phyloP scores from a whole-genome alignment of 306 rosid genomes.

The Cajanus cajan region DNA sequence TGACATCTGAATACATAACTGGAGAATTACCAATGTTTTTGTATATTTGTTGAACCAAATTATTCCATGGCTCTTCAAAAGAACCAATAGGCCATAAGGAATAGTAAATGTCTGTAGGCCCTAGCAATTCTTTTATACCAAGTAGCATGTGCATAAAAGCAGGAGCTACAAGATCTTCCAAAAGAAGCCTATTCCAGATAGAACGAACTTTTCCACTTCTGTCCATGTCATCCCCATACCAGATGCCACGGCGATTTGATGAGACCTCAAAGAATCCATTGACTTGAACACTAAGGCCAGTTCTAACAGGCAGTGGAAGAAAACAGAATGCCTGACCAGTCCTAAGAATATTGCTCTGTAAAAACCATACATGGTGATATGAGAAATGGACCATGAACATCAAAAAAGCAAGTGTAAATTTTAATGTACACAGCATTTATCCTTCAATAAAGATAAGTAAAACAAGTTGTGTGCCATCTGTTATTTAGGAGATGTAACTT shows the following conservation, averaged over 20 bases:
- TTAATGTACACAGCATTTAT: constrained; percentile 23
- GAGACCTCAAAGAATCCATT: constrained; percentile 97
- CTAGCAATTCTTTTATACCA: constrained; percentile 60
- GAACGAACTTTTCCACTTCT: constrained; percentile 97
- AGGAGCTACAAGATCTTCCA: constrained; percentile 87
- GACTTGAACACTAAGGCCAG: constrained; percentile 88
- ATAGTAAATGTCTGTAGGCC: constrained; percentile 66
- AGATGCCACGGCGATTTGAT: constrained; percentile 97
- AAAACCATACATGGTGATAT: constrained; percentile 42
- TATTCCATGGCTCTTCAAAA: constrained; percentile 95
- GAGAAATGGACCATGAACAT: constrained; percentile 35
- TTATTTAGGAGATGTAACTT: neutral
- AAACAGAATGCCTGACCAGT: constrained; percentile 92
- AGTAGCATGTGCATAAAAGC: constrained; percentile 72
- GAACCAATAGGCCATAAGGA: constrained; percentile 90
- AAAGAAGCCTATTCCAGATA: constrained; percentile 87
- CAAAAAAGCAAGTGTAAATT: constrained; percentile 17
- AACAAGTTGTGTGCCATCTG: neutral
- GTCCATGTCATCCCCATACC: constrained; percentile 99
- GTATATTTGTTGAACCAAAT: constrained; percentile 79
- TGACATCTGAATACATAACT: constrained; percentile 69
- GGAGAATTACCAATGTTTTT: constrained; percentile 54
- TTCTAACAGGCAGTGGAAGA: constrained; percentile 93
- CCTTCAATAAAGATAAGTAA: neutral
- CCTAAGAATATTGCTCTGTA: constrained; percentile 68